Percentiles rank a stretch among this genome's conserved stretches.
Evolutionary conservation across 805 yeast genomes (phyloP).

Genomic region (Priceomyces haplophilus): DNA sequence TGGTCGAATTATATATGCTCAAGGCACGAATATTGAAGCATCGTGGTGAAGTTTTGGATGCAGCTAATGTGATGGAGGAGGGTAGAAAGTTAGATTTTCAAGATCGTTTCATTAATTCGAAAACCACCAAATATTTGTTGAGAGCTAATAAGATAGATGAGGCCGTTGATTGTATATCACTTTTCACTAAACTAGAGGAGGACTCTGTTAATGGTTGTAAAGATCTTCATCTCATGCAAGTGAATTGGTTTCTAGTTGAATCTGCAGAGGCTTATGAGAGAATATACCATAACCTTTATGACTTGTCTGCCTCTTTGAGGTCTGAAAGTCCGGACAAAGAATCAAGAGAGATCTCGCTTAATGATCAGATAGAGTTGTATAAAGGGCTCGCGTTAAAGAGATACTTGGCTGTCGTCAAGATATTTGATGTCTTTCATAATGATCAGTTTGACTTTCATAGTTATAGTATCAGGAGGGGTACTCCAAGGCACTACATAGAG

Average conservation of each 20-base stretch:
- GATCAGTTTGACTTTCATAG: slow-evolving; percentile 96
- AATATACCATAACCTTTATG: slow-evolving; percentile 36
- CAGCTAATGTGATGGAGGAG: slow-evolving; percentile 61
- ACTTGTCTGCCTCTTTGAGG: slow-evolving; percentile 12
- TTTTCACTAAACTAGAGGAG: slow-evolving; percentile 79
- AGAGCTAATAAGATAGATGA: slow-evolving; percentile 72
- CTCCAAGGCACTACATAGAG: slow-evolving; percentile 77
- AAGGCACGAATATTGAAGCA: slow-evolving; percentile 82
- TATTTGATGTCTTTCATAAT: slow-evolving; percentile 65
- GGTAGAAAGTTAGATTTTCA: slow-evolving; percentile 80
- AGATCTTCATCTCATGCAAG: slow-evolving; percentile 86
- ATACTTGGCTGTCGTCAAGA: slow-evolving; percentile 59
- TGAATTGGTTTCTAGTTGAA: slow-evolving; percentile 83
- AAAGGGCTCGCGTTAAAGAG: slow-evolving; percentile 80
- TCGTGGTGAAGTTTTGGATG: slow-evolving; percentile 55
- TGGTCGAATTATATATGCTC: slow-evolving; percentile 75
- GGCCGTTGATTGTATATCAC: slow-evolving; percentile 69
- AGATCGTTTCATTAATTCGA: slow-evolving; percentile 88
- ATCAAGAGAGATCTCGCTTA: slow-evolving; percentile 22
- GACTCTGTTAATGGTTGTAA: slow-evolving; percentile 77
- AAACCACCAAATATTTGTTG: slow-evolving; percentile 76
- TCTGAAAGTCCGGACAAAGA: slow-evolving; percentile 24
- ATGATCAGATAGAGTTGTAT: slow-evolving; percentile 44
- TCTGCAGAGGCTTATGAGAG: slow-evolving; percentile 81
- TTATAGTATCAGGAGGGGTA: slow-evolving; percentile 86